Conservation (phyloP, 1,139 yeast species). For the Yamadazyma jaroonii region DNA sequence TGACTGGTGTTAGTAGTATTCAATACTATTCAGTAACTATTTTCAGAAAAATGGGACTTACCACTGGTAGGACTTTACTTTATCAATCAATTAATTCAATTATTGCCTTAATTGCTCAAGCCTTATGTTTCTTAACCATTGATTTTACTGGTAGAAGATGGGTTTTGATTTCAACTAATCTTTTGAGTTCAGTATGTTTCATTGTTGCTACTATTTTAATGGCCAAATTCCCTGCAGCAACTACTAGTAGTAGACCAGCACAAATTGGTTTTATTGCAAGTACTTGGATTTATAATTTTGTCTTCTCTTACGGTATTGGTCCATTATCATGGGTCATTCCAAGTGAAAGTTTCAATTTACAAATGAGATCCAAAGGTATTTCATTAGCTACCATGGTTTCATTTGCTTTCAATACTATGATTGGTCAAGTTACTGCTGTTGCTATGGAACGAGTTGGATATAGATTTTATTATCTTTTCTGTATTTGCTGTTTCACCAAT, state of each 20-base stretch:
- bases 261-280: conserved; percentile 27
- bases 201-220: conserved; percentile 49
- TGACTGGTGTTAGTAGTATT: conserved; percentile 63
- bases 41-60: conserved; percentile 18
- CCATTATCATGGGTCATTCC: conserved; percentile 31
- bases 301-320: conserved; percentile 27
- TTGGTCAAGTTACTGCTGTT: conserved; percentile 31
- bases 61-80: conserved; percentile 16
- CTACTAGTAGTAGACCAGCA: conserved; percentile 14
- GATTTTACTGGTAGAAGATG: conserved; percentile 17
- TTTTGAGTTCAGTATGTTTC: conserved; percentile 12
- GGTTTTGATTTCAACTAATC: conserved; percentile 13
- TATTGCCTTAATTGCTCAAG: conserved; percentile 28
- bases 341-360: conserved; percentile 22
- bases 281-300: conserved; percentile 33
- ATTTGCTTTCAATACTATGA: conserved; percentile 34
- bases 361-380: conserved; percentile 28
- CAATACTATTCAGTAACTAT: conserved; percentile 57
- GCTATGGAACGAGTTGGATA: conserved; percentile 23
- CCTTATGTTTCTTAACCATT: conserved; percentile 39
- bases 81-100: conserved; percentile 57
- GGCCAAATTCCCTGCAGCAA: conserved; percentile 16
- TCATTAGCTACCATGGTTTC: conserved; percentile 27
- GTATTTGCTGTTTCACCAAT: conserved; percentile 23
- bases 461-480: conserved; percentile 14